Conservation (phyloP, 2,329 filamentous ascomycete species). For the Anthostomella pinea region DNA sequence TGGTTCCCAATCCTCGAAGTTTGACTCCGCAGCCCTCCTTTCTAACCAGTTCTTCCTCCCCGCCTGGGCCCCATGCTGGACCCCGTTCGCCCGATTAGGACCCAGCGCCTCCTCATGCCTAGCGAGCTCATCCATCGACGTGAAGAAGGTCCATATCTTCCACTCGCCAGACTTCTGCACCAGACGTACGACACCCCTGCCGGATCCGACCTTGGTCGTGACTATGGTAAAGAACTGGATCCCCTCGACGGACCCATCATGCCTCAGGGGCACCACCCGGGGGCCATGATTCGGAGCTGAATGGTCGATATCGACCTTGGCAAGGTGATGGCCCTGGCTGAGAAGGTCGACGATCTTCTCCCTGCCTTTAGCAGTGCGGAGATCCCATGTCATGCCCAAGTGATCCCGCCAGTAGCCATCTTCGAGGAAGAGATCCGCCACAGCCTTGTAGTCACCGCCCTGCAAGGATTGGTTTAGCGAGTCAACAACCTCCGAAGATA, state of each 20-base stretch:
- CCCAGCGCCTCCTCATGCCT: conserved; percentile 42
- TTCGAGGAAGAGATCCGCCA: conserved; percentile 45
- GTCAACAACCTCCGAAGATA: conserved; percentile 36
- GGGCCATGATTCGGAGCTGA: conserved; percentile 40
- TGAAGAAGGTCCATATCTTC: conserved; percentile 57
- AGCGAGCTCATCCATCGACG: conserved; percentile 43
- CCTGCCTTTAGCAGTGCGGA: conserved; percentile 50
- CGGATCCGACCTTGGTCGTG: conserved; percentile 44
- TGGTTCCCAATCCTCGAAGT: conserved; percentile 47
- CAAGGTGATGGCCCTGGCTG: conserved; percentile 29
- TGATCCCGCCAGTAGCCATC: conserved; percentile 59
- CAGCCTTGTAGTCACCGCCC: conserved; percentile 30
- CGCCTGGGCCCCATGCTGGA: conserved; percentile 42
- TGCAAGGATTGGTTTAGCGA: conserved; percentile 38
- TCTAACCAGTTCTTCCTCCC: conserved; percentile 53
- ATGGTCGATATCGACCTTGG: conserved; percentile 38
- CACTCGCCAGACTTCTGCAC: conserved; percentile 39
- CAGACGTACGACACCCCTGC: conserved; percentile 49
- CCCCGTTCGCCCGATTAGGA: conserved; percentile 44
- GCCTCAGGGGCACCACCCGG: conserved; percentile 40
- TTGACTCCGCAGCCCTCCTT: conserved; percentile 41
- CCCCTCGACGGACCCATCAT: conserved; percentile 41
- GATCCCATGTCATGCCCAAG: conserved; percentile 53
- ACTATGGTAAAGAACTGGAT: conserved; percentile 50
- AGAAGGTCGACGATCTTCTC: conserved; percentile 38